phyloP scores from a whole-genome alignment of 495 filamentous ascomycete genomes.

The Xeromyces bisporus region DNA sequence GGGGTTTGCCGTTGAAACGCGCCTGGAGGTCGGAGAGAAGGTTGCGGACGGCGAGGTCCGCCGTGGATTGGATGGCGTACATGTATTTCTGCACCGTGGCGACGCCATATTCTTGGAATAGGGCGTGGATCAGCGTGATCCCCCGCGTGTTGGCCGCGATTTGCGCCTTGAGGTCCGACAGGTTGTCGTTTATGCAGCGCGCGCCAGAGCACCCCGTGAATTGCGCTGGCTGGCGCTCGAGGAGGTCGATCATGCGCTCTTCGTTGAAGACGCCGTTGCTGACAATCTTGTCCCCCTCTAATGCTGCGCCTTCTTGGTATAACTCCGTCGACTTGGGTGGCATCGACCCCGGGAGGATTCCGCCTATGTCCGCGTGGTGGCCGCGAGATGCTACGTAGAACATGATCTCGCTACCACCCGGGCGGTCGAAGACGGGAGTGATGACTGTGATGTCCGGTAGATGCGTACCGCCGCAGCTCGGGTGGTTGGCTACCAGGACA shows the following conservation, averaged over 20 bases:
- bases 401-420: constrained; percentile 63
- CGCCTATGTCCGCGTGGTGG: constrained; percentile 94
- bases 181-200: constrained; percentile 77
- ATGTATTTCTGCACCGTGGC: constrained; percentile 93
- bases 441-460: constrained; percentile 83
- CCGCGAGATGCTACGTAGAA: constrained; percentile 95
- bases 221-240: constrained; percentile 68
- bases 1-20: constrained; percentile 57
- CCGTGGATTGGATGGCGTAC: constrained; percentile 82
- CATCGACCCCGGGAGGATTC: constrained; percentile 92
- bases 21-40: constrained; percentile 67
- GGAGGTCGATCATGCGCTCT: constrained; percentile 62
- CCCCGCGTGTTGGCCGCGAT: constrained; percentile 94
- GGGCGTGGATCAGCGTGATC: constrained; percentile 67
- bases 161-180: constrained; percentile 92
- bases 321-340: constrained; percentile 86
- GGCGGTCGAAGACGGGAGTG: constrained; percentile 65
- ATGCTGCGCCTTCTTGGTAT: constrained; percentile 86
- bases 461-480: constrained; percentile 78
- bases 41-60: constrained; percentile 67
- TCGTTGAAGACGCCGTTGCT: constrained; percentile 83
- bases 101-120: constrained; percentile 84
- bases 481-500: constrained; percentile 91
- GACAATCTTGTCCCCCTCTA: constrained; percentile 88
- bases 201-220: constrained; percentile 82